Conservation (phyloP, 1,284 basidiomycete genomes). For the Nidula niveotomentosa region DNA sequence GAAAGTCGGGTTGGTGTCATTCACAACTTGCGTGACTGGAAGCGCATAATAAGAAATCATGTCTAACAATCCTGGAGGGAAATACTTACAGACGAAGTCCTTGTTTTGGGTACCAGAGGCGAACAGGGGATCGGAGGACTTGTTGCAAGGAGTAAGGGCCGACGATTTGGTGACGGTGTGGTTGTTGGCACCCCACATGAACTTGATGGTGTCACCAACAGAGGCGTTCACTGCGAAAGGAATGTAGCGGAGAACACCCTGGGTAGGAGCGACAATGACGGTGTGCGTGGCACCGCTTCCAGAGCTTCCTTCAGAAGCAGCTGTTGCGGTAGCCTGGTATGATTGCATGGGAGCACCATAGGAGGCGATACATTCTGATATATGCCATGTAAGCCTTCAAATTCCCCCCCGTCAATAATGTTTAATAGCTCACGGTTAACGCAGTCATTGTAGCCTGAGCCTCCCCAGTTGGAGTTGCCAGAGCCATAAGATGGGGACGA, state of each 20-base stretch:
- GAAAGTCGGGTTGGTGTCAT: slow-evolving; percentile 68
- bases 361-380: slow-evolving; percentile 62
- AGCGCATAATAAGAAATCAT: slow-evolving; percentile 2
- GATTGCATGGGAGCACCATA: slow-evolving; percentile 45
- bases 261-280: slow-evolving; percentile 72
- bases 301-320: slow-evolving; percentile 27
- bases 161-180: slow-evolving; percentile 81
- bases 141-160: slow-evolving; percentile 67
- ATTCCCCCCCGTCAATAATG: not conserved
- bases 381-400: not conserved
- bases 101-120: slow-evolving; percentile 62
- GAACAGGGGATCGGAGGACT: slow-evolving; percentile 57
- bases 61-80: no score
- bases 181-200: slow-evolving; percentile 71
- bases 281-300: slow-evolving; percentile 65
- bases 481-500: slow-evolving; percentile 61
- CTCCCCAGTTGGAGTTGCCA: slow-evolving; percentile 58
- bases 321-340: slow-evolving; percentile 38
- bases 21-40: slow-evolving; percentile 64
- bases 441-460: slow-evolving; percentile 62
- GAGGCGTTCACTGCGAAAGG: slow-evolving; percentile 74
- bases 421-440: slow-evolving; percentile 58
- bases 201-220: slow-evolving; percentile 72
- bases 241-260: slow-evolving; percentile 73
- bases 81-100: slow-evolving; percentile 56